These are phyloP conservation scores for Trifolium dubium DNA, from an alignment of 306 rosid genomes.

Conservation along the genomic window DNA sequence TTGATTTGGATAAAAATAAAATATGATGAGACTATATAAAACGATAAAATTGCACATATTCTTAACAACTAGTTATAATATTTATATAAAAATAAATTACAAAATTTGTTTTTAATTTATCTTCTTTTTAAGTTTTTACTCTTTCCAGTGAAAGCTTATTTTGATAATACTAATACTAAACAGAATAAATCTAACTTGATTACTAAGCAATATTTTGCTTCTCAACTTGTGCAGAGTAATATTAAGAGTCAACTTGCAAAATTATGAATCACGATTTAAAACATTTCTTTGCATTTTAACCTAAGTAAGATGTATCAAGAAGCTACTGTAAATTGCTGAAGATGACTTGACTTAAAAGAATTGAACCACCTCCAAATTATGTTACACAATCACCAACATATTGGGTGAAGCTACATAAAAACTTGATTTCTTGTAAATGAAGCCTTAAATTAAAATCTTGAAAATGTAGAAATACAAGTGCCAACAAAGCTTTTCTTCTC, in stretches of 20 bases:
- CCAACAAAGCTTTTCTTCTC: background rate
- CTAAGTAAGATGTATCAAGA: background rate
- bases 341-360: constrained; percentile 7
- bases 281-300: too few species aligned
- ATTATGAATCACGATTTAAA: too few species aligned
- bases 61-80: too few species aligned
- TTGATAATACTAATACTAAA: too few species aligned
- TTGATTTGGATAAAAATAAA: too few species aligned
- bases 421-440: background rate
- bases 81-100: too few species aligned
- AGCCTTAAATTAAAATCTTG: background rate
- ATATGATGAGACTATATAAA: too few species aligned
- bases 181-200: background rate
- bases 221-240: background rate
- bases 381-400: background rate
- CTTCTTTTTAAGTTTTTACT: too few species aligned
- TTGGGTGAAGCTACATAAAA: too few species aligned
- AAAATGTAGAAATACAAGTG: background rate
- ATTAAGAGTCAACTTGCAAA: background rate
- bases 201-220: background rate
- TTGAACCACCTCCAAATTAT: background rate
- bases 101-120: too few species aligned
- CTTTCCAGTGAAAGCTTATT: too few species aligned
- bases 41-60: too few species aligned
- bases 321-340: background rate